Evolutionary conservation across 2,329 filamentous ascomycete genomes (phyloP).

Genomic region (Zarea fungicola): DNA sequence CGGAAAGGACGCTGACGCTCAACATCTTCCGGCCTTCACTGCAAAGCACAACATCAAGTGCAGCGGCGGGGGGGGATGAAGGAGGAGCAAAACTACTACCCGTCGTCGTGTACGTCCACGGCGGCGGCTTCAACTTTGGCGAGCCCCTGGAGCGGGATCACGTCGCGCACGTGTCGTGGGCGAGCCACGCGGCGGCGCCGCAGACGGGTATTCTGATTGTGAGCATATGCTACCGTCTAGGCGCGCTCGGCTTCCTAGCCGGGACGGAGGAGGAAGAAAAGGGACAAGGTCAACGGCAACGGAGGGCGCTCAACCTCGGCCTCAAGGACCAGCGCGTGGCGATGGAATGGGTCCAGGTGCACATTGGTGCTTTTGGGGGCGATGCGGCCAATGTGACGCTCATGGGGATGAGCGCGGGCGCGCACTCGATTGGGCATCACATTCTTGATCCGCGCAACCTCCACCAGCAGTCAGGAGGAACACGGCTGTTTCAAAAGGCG

Average conservation of each 20-base stretch:
- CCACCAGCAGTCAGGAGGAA: slow-evolving; percentile 28
- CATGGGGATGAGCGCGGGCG: slow-evolving; percentile 57
- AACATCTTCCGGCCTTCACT: slow-evolving; percentile 43
- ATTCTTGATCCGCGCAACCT: slow-evolving; percentile 40
- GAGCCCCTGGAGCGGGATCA: slow-evolving; percentile 52
- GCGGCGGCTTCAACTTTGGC: slow-evolving; percentile 57
- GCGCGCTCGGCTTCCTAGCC: slow-evolving; percentile 64
- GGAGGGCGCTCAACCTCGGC: slow-evolving; percentile 59
- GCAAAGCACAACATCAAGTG: too few relatives aligned
- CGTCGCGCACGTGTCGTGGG: slow-evolving; percentile 55
- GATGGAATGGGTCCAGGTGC: slow-evolving; percentile 55
- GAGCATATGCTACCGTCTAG: slow-evolving; percentile 59
- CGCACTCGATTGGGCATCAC: slow-evolving; percentile 66
- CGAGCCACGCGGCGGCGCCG: slow-evolving; percentile 18
- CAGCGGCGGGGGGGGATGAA: slow-evolving; percentile 17
- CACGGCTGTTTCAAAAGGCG: slow-evolving; percentile 45
- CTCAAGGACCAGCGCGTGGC: slow-evolving; percentile 56
- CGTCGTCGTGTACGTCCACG: slow-evolving; percentile 58
- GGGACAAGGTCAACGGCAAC: slow-evolving; percentile 49
- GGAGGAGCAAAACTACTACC: slow-evolving; percentile 23
- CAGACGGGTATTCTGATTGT: slow-evolving; percentile 48
- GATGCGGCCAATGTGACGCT: slow-evolving; percentile 53
- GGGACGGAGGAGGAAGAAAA: slow-evolving; percentile 43
- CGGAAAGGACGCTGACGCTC: slow-evolving; percentile 49
- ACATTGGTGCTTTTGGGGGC: slow-evolving; percentile 56